Conservation (phyloP, 768 basidiomycete species). For the Rickenella mellea region DNA sequence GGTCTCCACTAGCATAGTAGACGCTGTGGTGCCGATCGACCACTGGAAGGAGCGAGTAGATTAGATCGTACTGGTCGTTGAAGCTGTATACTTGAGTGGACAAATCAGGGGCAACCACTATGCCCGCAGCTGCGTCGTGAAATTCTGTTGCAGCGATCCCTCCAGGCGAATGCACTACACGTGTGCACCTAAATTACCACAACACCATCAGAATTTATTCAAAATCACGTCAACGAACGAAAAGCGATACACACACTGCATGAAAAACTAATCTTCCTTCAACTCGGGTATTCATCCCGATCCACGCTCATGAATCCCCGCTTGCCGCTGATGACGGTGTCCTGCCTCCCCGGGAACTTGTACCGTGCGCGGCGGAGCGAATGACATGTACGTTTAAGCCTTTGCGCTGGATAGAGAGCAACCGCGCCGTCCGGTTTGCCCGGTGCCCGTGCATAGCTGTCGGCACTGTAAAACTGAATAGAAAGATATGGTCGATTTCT, state of each 20-base stretch:
- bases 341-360: slow-evolving; percentile 97
- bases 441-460: slow-evolving; percentile 94
- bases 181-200: slow-evolving; percentile 83
- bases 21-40: too few relatives aligned
- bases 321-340: slow-evolving; percentile 94
- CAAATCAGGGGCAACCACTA: slow-evolving; percentile 21
- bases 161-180: slow-evolving; percentile 87
- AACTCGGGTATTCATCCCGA: slow-evolving; percentile 80
- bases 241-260: slow-evolving; percentile 61
- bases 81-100: not conserved
- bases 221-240: slow-evolving; percentile 1
- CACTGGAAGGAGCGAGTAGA: too few relatives aligned
- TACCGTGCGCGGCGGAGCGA: slow-evolving; percentile 91
- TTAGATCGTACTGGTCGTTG: too few relatives aligned
- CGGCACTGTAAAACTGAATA: not conserved
- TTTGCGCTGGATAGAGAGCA: slow-evolving; percentile 87
- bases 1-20: too few relatives aligned
- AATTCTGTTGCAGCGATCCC: slow-evolving; percentile 78
- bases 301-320: slow-evolving; percentile 98
- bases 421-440: slow-evolving; percentile 98
- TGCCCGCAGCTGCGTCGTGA: slow-evolving; percentile 74
- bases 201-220: slow-evolving; percentile 5
- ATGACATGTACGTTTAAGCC: slow-evolving; percentile 80
- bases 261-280: slow-evolving; percentile 83
- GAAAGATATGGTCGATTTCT: not conserved